These are phyloP conservation scores for Ceratobasidium sp. DNA, from an alignment of 1,284 basidiomycete species.

Conservation along the genomic window DNA sequence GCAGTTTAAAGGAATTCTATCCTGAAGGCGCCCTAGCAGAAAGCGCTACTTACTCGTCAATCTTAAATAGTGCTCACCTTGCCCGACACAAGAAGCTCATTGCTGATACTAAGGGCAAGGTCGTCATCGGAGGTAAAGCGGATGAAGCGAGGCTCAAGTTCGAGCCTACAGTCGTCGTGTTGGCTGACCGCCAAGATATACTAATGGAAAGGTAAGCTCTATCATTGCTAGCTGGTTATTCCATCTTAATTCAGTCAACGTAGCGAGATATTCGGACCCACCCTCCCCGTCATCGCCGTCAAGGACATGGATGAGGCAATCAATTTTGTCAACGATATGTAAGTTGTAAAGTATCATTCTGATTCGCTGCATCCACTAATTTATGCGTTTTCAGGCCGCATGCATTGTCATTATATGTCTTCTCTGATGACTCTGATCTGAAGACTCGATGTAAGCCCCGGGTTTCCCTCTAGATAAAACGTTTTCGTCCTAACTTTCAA, in stretches of 20 bases:
- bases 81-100: conserved; percentile 42
- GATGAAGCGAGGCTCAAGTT: conserved; percentile 42
- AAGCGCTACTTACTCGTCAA: conserved; percentile 34
- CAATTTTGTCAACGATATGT: conserved; percentile 43
- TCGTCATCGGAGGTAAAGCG: conserved; percentile 43
- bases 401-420: conserved; percentile 43
- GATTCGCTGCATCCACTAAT: neutral
- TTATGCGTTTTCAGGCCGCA: conserved; percentile 20
- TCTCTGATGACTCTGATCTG: conserved; percentile 41
- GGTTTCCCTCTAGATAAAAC: neutral
- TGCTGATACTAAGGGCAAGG: conserved; percentile 42
- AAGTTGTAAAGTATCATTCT: neutral
- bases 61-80: conserved; percentile 39
- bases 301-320: conserved; percentile 45
- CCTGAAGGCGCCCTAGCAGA: conserved; percentile 36
- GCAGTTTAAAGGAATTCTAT: conserved; percentile 30
- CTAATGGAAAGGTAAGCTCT: conserved; percentile 40
- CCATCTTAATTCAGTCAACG: neutral
- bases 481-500: neutral
- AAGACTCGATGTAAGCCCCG: conserved; percentile 42
- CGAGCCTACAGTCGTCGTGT: conserved; percentile 42
- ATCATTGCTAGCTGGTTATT: neutral
- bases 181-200: conserved; percentile 42
- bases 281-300: conserved; percentile 44
- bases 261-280: conserved; percentile 45